These are phyloP conservation scores for Oropetium thomaeum DNA, from an alignment of 176 grass and related monocot genomes.

Conservation along the genomic window DNA sequence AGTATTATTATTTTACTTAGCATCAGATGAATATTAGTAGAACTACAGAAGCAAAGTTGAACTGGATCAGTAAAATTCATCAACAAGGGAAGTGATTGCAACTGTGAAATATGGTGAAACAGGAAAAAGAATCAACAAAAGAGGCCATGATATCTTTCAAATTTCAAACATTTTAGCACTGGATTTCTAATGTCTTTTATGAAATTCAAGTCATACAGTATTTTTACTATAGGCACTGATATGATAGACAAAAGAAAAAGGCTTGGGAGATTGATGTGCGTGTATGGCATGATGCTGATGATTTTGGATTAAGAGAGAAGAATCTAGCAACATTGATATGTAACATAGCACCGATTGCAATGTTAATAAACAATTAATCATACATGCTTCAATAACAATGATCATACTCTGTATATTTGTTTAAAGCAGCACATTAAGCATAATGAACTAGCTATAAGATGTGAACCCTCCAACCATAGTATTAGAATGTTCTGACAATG, in stretches of 20 bases:
- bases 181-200: not conserved
- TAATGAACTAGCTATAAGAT: constrained; percentile 7
- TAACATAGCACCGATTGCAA: not conserved
- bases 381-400: not conserved
- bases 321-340: not conserved
- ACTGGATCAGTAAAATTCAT: not conserved
- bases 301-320: not conserved
- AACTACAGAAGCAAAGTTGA: not conserved
- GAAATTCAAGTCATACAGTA: not conserved
- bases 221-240: not conserved
- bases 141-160: not conserved
- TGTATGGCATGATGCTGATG: not conserved
- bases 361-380: not conserved
- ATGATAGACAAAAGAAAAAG: not conserved
- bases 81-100: not conserved
- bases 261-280: not conserved
- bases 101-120: not conserved
- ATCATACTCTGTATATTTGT: not conserved
- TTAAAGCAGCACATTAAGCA: not conserved
- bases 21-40: not conserved
- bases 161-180: not conserved
- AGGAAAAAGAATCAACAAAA: not conserved
- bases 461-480: constrained; percentile 18
- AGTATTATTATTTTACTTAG: constrained; percentile 29
- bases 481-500: constrained; percentile 30